phyloP scores from a whole-genome alignment of 1,284 basidiomycete genomes.

The Naganishia albida region DNA sequence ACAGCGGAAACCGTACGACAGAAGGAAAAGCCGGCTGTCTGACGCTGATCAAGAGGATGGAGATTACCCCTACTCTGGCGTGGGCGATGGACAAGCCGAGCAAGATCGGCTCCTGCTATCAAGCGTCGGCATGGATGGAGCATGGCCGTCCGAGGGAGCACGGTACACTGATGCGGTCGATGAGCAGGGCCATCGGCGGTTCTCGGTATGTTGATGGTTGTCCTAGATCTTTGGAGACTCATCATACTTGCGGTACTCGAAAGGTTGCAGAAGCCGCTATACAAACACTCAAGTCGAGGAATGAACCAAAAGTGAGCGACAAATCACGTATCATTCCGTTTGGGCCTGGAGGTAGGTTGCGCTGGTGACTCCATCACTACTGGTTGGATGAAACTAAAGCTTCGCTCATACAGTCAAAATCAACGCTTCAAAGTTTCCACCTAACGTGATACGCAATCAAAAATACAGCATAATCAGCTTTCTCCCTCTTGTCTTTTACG shows the following conservation, averaged over 20 bases:
- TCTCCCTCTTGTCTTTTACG: slow-evolving; percentile 93
- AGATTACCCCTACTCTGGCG: not conserved
- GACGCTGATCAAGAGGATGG: slow-evolving; percentile 14
- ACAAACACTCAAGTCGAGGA: not conserved
- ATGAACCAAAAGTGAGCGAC: slow-evolving; percentile 11
- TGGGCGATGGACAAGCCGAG: slow-evolving; percentile 19
- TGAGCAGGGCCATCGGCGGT: not conserved
- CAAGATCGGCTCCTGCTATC: slow-evolving; percentile 21
- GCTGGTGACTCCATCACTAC: slow-evolving; percentile 1
- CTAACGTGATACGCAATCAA: slow-evolving; percentile 94
- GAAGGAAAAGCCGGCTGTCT: slow-evolving; percentile 13
- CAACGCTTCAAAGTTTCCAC: slow-evolving; percentile 50
- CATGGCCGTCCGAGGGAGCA: slow-evolving; percentile 9
- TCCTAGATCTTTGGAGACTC: not conserved
- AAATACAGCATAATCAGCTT: slow-evolving; percentile 96
- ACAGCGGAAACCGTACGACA: not conserved
- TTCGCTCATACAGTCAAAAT: not conserved
- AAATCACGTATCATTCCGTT: slow-evolving; percentile 25
- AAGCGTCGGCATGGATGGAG: slow-evolving; percentile 26
- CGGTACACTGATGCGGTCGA: not conserved
- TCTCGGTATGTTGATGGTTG: not conserved
- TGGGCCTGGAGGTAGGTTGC: slow-evolving; percentile 15
- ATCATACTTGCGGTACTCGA: not conserved
- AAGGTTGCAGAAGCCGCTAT: slow-evolving; percentile 16
- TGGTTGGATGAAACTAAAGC: not conserved